A percentile compares a stretch with the other conserved stretches of the same genome.
phyloP scores from a whole-genome alignment of 352 stramenopile genomes.

The Globisporangium acanthophoron region DNA sequence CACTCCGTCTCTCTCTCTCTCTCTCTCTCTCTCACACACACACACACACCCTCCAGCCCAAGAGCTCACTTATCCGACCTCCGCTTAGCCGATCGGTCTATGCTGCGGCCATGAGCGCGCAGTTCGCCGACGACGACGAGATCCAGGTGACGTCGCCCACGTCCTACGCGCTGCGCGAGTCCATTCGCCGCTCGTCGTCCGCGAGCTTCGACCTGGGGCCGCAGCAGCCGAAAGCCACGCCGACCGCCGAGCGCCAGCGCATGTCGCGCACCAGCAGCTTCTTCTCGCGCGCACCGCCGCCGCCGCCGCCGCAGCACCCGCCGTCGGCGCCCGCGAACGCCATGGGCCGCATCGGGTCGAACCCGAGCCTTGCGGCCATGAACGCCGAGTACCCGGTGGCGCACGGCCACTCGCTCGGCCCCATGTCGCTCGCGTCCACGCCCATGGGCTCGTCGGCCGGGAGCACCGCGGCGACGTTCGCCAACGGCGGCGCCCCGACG shows the following conservation, averaged over 20 bases:
- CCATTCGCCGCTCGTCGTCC: conserved; percentile 70
- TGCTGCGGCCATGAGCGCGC: conserved; percentile 11
- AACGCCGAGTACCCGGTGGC: conserved; percentile 4
- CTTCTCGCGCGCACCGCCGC: conserved; percentile 53
- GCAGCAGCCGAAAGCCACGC: conserved; percentile 14
- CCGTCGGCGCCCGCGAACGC: conserved; percentile 15
- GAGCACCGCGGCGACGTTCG: background rate
- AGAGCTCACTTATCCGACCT: background rate
- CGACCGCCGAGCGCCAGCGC: conserved; percentile 7
- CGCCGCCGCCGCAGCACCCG: conserved; percentile 48
- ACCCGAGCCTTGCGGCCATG: conserved; percentile 45
- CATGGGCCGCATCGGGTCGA: conserved; percentile 54
- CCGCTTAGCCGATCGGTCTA: conserved; percentile 2
- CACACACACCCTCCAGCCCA: no score
- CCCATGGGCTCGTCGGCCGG: conserved; percentile 14
- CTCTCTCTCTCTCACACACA: background rate
- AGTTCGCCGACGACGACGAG: conserved; percentile 45
- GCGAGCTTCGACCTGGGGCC: conserved; percentile 33
- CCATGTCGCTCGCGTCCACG: conserved; percentile 27
- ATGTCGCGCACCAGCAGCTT: conserved; percentile 51
- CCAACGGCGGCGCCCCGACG: background rate
- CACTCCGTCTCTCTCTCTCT: conserved; percentile 1
- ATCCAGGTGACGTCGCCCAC: conserved; percentile 82
- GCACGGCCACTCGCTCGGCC: conserved; percentile 64
- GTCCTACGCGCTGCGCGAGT: conserved; percentile 73